Conservation (phyloP, 805 yeast genomes). For the Suhomyces canberraensis region DNA sequence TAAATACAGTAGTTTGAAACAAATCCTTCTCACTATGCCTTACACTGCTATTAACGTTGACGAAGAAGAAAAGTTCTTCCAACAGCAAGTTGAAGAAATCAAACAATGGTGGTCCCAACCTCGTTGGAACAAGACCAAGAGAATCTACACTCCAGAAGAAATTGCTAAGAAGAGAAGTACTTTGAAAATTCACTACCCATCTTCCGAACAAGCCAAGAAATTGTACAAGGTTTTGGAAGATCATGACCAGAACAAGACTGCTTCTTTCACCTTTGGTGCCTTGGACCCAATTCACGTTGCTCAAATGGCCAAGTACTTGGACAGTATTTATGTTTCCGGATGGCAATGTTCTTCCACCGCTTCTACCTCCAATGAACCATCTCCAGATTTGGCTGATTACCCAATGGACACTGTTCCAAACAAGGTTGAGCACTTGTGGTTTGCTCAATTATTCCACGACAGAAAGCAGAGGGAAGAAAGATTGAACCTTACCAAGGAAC, state of each 20-base stretch:
- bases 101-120: constrained; percentile 92
- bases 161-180: constrained; percentile 88
- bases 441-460: constrained; percentile 96
- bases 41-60: constrained; percentile 57
- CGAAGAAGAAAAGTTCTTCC: constrained; percentile 62
- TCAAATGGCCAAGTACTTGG: constrained; percentile 95
- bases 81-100: constrained; percentile 67
- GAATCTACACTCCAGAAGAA: constrained; percentile 85
- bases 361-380: constrained; percentile 94
- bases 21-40: constrained; percentile 42
- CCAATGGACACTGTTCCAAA: constrained; percentile 99
- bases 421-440: constrained; percentile 95
- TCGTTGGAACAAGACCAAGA: constrained; percentile 84
- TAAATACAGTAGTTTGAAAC: too few species aligned
- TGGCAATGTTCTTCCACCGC: constrained; percentile 99
- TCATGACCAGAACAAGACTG: constrained; percentile 70
- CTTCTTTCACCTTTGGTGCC: constrained; percentile 91
- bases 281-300: constrained; percentile 93
- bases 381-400: constrained; percentile 97
- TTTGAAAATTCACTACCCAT: constrained; percentile 69
- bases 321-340: constrained; percentile 90
- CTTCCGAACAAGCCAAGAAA: constrained; percentile 78
- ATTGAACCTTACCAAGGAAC: constrained; percentile 53
- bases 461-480: constrained; percentile 91
- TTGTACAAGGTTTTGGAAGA: constrained; percentile 65